These are phyloP conservation scores for Saccharomycopsis sp. DNA, from an alignment of 805 yeast species.

Conservation along the genomic window DNA sequence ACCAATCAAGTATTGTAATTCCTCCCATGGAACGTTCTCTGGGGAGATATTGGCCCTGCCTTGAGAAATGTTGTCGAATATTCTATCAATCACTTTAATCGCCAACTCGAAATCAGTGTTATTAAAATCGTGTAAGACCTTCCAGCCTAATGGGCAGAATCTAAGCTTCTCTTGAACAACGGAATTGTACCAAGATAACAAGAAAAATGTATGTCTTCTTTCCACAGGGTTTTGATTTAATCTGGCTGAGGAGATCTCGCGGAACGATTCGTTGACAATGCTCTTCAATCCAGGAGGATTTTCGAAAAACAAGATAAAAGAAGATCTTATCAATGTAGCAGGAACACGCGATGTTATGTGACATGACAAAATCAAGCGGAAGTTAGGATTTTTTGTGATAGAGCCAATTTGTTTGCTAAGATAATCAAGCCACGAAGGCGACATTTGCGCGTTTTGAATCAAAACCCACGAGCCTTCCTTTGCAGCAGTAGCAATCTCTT, in stretches of 20 bases:
- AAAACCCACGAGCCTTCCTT: conserved; percentile 62
- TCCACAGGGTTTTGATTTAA: conserved; percentile 33
- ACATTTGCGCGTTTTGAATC: conserved; percentile 75
- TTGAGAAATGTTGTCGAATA: conserved; percentile 29
- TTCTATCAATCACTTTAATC: conserved; percentile 35
- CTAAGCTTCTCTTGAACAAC: conserved; percentile 51
- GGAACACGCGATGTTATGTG: conserved; percentile 44
- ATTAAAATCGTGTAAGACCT: conserved; percentile 57
- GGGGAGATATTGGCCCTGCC: conserved; percentile 37
- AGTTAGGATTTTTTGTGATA: conserved; percentile 28
- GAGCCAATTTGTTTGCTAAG: conserved; percentile 42
- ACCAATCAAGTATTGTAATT: conserved; percentile 42
- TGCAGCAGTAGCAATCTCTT: conserved; percentile 41
- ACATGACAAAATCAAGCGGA: conserved; percentile 64
- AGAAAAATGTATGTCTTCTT: conserved; percentile 40
- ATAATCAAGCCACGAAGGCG: conserved; percentile 53
- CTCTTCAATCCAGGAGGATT: conserved; percentile 52
- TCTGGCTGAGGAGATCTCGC: conserved; percentile 22
- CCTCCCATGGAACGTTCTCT: conserved; percentile 46
- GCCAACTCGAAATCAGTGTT: conserved; percentile 62
- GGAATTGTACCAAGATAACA: conserved; percentile 67
- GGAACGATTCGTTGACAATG: conserved; percentile 36
- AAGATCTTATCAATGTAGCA: conserved; percentile 44
- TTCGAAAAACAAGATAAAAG: conserved; percentile 56
- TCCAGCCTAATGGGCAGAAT: conserved; percentile 58